A percentile compares a stretch with the other conserved stretches of the same genome.
phyloP scores from a whole-genome alignment of 2,329 filamentous ascomycete species.

The Neocucurbitaria cava region DNA sequence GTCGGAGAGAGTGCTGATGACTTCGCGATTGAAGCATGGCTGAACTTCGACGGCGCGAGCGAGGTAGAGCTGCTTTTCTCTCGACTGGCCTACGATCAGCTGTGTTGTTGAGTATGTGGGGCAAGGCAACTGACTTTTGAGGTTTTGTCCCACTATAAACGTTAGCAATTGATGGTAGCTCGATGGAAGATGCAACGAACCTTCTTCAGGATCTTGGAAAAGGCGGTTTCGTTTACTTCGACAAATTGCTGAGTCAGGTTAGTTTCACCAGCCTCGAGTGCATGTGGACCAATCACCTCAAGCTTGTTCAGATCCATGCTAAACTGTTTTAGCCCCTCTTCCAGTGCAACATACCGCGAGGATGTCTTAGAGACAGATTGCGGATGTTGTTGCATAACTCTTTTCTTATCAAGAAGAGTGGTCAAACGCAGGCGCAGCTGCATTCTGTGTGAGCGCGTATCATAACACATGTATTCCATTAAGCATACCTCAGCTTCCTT shows the following conservation, averaged over 20 bases:
- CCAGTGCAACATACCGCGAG: slow-evolving; percentile 90
- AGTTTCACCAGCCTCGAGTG: slow-evolving; percentile 21
- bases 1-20: slow-evolving; percentile 95
- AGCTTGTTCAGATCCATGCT: slow-evolving; percentile 96
- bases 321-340: slow-evolving; percentile 97
- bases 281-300: slow-evolving; percentile 58
- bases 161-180: slow-evolving; percentile 42
- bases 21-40: slow-evolving; percentile 96
- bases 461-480: slow-evolving; percentile 2
- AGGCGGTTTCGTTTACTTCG: slow-evolving; percentile 95
- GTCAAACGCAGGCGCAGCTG: slow-evolving; percentile 92
- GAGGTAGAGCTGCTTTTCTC: slow-evolving; percentile 96
- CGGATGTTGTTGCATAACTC: slow-evolving; percentile 80
- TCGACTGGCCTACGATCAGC: slow-evolving; percentile 66
- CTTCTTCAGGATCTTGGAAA: slow-evolving; percentile 99
- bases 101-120: slow-evolving; percentile 14
- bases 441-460: slow-evolving; percentile 19
- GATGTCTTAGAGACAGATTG: slow-evolving; percentile 83
- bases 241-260: slow-evolving; percentile 78
- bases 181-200: slow-evolving; percentile 49
- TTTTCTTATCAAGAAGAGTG: slow-evolving; percentile 94
- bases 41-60: slow-evolving; percentile 96
- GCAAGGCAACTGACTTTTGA: slow-evolving; percentile 71
- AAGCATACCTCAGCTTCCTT: slow-evolving; percentile 89
- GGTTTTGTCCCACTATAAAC: slow-evolving; percentile 88